These are phyloP conservation scores for Geranium incanum DNA, from an alignment of 441 rosid species.

Conservation along the genomic window DNA sequence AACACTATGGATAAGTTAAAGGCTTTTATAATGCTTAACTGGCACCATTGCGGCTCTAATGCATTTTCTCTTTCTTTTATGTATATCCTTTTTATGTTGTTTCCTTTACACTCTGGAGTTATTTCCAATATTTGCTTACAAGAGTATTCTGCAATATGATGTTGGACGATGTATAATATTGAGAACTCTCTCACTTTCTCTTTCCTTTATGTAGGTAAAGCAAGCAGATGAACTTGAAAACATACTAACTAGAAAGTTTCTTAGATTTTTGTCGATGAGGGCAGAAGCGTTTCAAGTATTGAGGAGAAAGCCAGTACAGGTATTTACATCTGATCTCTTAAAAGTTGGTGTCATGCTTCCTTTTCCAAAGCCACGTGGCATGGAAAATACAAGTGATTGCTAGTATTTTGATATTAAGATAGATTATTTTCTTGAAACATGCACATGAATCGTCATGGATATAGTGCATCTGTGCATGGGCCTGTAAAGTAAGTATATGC, in stretches of 20 bases:
- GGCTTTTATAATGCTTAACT: background rate
- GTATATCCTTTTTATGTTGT: background rate
- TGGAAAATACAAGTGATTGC: conserved; percentile 16
- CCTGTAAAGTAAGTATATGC: background rate
- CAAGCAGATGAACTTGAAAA: conserved; percentile 97
- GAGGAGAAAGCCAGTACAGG: conserved; percentile 93
- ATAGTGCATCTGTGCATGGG: background rate
- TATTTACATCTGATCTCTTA: conserved; percentile 19
- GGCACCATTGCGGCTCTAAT: background rate
- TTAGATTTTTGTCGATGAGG: conserved; percentile 92
- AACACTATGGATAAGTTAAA: background rate
- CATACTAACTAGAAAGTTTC: conserved; percentile 76
- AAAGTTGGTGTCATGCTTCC: conserved; percentile 9
- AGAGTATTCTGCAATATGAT: background rate
- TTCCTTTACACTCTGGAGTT: background rate
- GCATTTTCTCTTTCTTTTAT: background rate
- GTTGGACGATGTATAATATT: background rate
- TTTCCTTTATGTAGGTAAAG: conserved; percentile 49
- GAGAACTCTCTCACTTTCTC: background rate
- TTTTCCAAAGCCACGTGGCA: conserved; percentile 1
- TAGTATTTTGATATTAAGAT: conserved; percentile 8
- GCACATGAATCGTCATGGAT: background rate
- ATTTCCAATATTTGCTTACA: background rate
- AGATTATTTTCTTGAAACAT: background rate
- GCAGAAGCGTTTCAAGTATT: conserved; percentile 97